Base-by-base conservation (phyloP, 164 flowering plant genomes). In the Stephania yunnanensis region DNA sequence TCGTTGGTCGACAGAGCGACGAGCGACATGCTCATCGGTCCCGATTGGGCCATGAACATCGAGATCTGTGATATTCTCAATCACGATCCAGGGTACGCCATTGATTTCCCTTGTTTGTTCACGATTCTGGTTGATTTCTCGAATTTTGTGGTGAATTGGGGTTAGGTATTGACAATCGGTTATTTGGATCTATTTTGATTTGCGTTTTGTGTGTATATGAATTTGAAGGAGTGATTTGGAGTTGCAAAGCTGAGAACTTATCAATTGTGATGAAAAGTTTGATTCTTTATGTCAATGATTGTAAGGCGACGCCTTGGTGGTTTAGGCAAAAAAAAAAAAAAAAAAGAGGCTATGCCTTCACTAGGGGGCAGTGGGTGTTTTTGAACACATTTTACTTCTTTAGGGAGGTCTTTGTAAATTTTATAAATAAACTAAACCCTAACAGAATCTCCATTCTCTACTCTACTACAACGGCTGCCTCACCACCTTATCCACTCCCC, bases 41-140 rank as follows among this genome's bases (percentile, higher is more conserved):
- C 99, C 2, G 99, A 95, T 85, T 95, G 98, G 99, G 96, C 99
- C 30, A 87, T 90, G 96, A 95, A 95, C 81, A 82, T 93, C 76
- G 98, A 95, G 93, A 93, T 95, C 92, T 95, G 98, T 73, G 98
- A 95, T 76, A 88, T 89, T 74, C 86, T 91, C 75, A 95, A 95
- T 84, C 93, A 78, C 79, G 99, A 95, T 80, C 94, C 92, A n/a
- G 90, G 81, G 98, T 94, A 89, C 4, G 86, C 71, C 29, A 7
- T 73, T 78, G 19, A 25, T 61, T 69, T 63, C 10, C 36, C 52
- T 58, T 22, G 22, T 44, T 29, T 15, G 36, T n/a, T 29, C 15
- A 7, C 64, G n/a, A 30, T 12, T 70, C 10, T 31, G 6, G 10
- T 45, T 44, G 10, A 12, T 25, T 52, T 63, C 6, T 12, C 29